These are phyloP conservation scores for Suhomyces taliae DNA, from an alignment of 1,139 yeast species.

Conservation along the genomic window DNA sequence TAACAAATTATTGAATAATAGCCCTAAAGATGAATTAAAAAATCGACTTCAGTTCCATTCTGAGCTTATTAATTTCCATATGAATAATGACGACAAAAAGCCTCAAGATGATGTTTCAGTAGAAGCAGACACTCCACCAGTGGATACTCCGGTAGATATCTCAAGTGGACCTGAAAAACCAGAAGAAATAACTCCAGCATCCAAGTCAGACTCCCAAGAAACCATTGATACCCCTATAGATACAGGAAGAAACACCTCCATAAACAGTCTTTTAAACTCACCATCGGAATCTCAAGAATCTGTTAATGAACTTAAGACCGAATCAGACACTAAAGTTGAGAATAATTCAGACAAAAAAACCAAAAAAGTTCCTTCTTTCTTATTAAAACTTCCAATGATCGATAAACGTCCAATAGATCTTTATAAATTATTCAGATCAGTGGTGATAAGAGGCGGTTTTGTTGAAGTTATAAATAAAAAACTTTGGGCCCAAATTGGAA, in stretches of 20 bases:
- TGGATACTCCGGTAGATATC: background rate
- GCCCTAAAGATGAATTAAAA: slow-evolving; percentile 29
- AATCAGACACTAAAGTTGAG: background rate
- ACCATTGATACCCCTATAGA: background rate
- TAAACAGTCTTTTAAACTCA: slow-evolving; percentile 10
- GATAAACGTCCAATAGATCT: slow-evolving; percentile 59
- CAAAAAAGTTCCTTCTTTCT: slow-evolving; percentile 12
- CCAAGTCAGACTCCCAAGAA: background rate
- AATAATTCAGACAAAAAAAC: background rate
- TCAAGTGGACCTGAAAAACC: background rate
- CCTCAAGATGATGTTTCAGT: background rate
- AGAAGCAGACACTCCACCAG: background rate
- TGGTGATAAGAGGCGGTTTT: slow-evolving; percentile 59
- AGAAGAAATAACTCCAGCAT: background rate
- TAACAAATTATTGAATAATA: slow-evolving; percentile 34
- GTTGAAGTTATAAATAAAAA: slow-evolving; percentile 53
- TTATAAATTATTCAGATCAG: slow-evolving; percentile 51
- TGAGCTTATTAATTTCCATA: slow-evolving; percentile 32
- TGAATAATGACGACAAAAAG: slow-evolving; percentile 12
- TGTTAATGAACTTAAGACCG: background rate
- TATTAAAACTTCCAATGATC: slow-evolving; percentile 47
- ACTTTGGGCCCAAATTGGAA: slow-evolving; percentile 66
- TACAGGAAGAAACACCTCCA: slow-evolving; percentile 2
- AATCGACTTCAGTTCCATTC: slow-evolving; percentile 32
- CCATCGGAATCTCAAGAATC: slow-evolving; percentile 1